Evolutionary conservation across 2,329 filamentous ascomycete species (phyloP).

Genomic region (Paracorniculantispora psalliotae): DNA sequence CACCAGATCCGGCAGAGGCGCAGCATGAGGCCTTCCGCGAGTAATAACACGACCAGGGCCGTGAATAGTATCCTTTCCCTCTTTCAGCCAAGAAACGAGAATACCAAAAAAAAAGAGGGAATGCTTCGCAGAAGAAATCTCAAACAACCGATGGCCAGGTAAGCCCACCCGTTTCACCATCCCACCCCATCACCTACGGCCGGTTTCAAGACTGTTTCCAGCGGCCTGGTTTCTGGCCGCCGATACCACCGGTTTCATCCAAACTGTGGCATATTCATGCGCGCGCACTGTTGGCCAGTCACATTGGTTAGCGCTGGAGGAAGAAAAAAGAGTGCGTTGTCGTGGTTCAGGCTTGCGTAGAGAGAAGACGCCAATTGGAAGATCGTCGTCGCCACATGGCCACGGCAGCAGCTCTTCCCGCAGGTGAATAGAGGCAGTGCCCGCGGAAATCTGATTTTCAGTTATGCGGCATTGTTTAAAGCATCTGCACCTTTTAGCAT

Average conservation of each 20-base stretch:
- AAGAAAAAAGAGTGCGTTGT: too few species aligned
- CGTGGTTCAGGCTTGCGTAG: background rate
- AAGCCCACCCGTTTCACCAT: background rate
- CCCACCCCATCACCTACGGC: background rate
- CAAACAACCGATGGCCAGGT: background rate
- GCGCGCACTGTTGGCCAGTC: background rate
- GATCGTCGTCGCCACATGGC: background rate
- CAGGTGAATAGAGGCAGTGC: background rate
- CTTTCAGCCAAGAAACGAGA: background rate
- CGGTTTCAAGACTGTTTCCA: background rate
- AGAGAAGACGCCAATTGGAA: background rate
- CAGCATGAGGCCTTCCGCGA: background rate
- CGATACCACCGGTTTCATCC: background rate
- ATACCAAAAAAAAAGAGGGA: background rate
- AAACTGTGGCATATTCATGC: background rate
- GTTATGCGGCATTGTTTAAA: background rate
- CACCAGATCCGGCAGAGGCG: background rate
- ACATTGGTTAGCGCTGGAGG: too few species aligned
- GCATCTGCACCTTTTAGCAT: background rate
- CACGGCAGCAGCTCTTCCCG: background rate
- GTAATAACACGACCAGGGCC: background rate
- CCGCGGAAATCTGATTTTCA: background rate
- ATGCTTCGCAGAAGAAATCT: background rate
- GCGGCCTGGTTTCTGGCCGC: background rate
- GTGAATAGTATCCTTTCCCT: background rate